These are phyloP conservation scores for Aspergillus mulundensis DNA, from an alignment of 495 filamentous ascomycete species.

Conservation along the genomic window DNA sequence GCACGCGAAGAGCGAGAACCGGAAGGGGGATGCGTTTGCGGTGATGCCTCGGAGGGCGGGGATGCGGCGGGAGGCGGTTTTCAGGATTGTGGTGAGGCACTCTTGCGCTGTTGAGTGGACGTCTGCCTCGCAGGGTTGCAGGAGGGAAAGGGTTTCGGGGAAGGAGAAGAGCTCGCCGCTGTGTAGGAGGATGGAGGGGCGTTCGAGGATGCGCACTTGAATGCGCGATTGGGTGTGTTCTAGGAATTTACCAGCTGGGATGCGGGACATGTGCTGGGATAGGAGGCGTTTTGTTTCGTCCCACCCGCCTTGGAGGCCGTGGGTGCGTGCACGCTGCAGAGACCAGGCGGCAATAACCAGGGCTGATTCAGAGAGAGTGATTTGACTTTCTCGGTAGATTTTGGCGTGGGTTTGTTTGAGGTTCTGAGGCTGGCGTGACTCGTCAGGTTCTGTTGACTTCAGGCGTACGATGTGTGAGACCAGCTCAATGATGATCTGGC, in stretches of 20 bases:
- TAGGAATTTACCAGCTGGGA: constrained; percentile 32
- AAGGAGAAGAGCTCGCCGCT: constrained; percentile 39
- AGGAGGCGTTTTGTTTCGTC: constrained; percentile 33
- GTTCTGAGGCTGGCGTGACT: constrained; percentile 26
- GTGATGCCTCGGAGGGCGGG: constrained; percentile 17
- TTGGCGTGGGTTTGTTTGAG: constrained; percentile 41
- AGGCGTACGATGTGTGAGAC: constrained; percentile 39
- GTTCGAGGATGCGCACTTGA: constrained; percentile 35
- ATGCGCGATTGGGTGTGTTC: constrained; percentile 28
- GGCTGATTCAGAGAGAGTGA: constrained; percentile 38
- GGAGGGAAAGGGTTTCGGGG: constrained; percentile 28
- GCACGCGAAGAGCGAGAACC: constrained; percentile 27
- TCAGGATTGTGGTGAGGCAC: constrained; percentile 26
- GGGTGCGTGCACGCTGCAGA: constrained; percentile 31
- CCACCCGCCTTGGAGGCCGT: constrained; percentile 26
- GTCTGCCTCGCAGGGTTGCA: constrained; percentile 21
- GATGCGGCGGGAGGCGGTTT: constrained; percentile 17
- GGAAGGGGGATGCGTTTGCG: constrained; percentile 19
- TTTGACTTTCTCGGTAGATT: constrained; percentile 42
- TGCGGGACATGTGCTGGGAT: constrained; percentile 26
- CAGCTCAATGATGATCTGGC: constrained; percentile 42
- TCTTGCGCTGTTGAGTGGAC: constrained; percentile 24
- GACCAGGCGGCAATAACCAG: constrained; percentile 40
- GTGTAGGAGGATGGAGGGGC: constrained; percentile 31
- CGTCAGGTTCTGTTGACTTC: constrained; percentile 22